phyloP scores from a whole-genome alignment of 2,329 filamentous ascomycete genomes.

The Boeremia lycopersici region DNA sequence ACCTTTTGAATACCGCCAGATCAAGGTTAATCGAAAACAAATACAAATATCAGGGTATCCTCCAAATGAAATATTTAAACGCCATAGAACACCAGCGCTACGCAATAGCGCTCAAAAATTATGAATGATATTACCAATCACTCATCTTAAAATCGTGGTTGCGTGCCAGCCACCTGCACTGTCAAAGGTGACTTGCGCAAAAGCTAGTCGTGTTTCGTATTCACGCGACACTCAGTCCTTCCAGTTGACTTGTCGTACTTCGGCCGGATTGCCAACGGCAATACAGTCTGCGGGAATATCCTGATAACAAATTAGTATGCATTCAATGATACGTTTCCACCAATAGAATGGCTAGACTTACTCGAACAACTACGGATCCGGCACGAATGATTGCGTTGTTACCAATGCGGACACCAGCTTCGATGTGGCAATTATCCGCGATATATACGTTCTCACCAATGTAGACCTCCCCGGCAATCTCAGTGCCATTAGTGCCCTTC shows the following conservation, averaged over 20 bases:
- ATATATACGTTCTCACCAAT: constrained; percentile 78
- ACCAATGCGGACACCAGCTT: constrained; percentile 61
- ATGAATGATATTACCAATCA: neutral
- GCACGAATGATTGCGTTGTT: constrained; percentile 60
- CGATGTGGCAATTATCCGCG: constrained; percentile 66
- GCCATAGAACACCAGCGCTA: constrained; percentile 5
- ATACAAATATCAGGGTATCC: constrained; percentile 32
- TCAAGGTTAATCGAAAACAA: constrained; percentile 1
- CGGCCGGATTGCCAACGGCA: constrained; percentile 56
- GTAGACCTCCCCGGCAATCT: constrained; percentile 71
- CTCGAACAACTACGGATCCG: constrained; percentile 61
- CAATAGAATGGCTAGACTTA: constrained; percentile 42
- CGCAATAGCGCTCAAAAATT: neutral
- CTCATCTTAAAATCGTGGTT: too few relatives aligned
- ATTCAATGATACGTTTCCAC: neutral
- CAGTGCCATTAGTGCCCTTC: constrained; percentile 74
- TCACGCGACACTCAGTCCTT: constrained; percentile 3
- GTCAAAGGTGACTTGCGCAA: neutral
- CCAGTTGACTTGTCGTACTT: constrained; percentile 36
- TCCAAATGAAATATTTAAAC: constrained; percentile 20
- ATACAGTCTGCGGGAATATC: constrained; percentile 55
- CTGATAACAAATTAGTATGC: constrained; percentile 38
- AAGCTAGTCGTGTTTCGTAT: neutral
- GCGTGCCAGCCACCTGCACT: too few relatives aligned
- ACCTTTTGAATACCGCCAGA: constrained; percentile 3